Base-by-base conservation (phyloP, 495 filamentous ascomycete species). In the Massariosphaeria phaeospora region DNA sequence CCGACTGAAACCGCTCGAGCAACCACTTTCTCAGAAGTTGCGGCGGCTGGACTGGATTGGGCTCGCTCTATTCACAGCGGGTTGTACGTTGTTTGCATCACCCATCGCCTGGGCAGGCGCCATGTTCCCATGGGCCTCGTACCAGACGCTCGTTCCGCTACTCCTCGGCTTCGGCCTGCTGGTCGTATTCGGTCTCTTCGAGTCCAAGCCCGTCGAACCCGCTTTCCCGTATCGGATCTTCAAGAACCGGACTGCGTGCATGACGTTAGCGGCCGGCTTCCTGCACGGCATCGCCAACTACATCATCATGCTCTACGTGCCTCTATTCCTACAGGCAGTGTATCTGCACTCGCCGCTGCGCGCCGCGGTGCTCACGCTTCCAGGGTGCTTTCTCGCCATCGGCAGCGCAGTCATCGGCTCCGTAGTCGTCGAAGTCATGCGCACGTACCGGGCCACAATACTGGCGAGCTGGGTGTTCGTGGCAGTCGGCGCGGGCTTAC, bases 101-200 rank as follows among this genome's bases (percentile, higher is more conserved):
- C 69, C 70, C 2, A 35, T 73, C 9, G 68, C 61, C 49, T 73
- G 70, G 71, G 72, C 66, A 3, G 71, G 69, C 13, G 31, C 66
- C 6, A 29, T 72, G 30, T 74, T 67, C 41, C 66, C 71, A 3
- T 75, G 73, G 73, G 26, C 27, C 0, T 71, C 69, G 0, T 72
- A 63, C 52, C 44, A 64, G 44, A 73, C 69, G 3, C 46, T 75
- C 20, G 33, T 74, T n/a, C 69, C 72, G 0, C 39, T 74, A 5
- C 21, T 72, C 7, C 35, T 72, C 3, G 72, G 73, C 8, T 48
- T 61, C 10, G 53, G 61, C 2, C n/a, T 68, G 9, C 57, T 75
- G 1, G 61, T 58, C 13, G 42, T 48, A 9, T 72, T 75, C 30
- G 70, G 31, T 2, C 26, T 63, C 15, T 75, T 70, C 52, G 73